phyloP scores from a whole-genome alignment of 2,329 filamentous ascomycete genomes.

The Amauroascus niger region DNA sequence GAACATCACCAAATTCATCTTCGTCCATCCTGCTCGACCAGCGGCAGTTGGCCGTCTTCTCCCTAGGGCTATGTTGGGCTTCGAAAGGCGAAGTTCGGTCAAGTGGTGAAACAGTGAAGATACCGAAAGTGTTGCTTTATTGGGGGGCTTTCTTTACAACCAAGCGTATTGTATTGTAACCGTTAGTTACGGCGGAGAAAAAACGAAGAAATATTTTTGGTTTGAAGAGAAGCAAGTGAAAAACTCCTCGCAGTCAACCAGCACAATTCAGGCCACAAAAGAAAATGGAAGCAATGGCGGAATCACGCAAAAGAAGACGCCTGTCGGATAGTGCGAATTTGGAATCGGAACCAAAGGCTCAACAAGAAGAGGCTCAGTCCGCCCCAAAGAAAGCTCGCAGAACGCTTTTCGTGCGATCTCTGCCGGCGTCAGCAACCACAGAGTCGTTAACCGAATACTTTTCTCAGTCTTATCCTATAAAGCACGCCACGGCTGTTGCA shows the following conservation, averaged over 20 bases:
- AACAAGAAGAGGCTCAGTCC: constrained; percentile 17
- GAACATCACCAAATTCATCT: constrained; percentile 39
- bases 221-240: background rate
- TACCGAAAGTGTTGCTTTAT: too few species aligned
- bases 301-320: constrained; percentile 31
- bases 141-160: background rate
- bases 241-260: too few species aligned
- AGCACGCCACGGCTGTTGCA: constrained; percentile 85
- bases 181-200: constrained; percentile 1
- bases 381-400: constrained; percentile 32
- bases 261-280: too few species aligned
- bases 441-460: constrained; percentile 81
- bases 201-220: too few species aligned
- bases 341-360: constrained; percentile 17
- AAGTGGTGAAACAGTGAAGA: constrained; percentile 4
- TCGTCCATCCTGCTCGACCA: constrained; percentile 34
- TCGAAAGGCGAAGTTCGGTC: background rate
- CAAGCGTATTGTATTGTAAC: constrained; percentile 1
- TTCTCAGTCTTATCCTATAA: constrained; percentile 87
- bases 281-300: constrained; percentile 27
- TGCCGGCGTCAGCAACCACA: constrained; percentile 67
- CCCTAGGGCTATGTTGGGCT: constrained; percentile 18
- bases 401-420: constrained; percentile 82
- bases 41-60: background rate
- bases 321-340: constrained; percentile 24